Base-by-base conservation (phyloP, 345 rosid genomes). In the Euclidium syriacum region DNA sequence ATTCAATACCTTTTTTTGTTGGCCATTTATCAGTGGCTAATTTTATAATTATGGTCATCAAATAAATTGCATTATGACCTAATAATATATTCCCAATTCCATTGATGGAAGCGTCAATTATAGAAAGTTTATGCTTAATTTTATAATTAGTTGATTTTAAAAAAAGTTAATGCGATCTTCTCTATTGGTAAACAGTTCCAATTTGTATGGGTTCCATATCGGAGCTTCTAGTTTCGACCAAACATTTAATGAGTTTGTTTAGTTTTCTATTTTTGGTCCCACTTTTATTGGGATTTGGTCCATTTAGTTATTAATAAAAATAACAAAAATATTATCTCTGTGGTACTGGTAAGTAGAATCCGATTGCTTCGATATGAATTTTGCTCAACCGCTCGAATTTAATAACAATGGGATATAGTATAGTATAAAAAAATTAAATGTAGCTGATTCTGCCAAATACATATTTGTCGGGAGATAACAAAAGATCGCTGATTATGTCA, bases 301-400 rank as follows among this genome's bases (percentile, higher is more conserved):
- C 60, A 41, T 38, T 23, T 48, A 32, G 38, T 27, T 17, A 24
- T 32, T 48, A 25, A 10, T 39, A 35, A 5, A n/a, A 16, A 3
- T 11, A 39, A 11, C 0, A 38, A 62, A 3, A 63, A 39, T 71
- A 41, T 57, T 48, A 41, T 63, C 46, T 39, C 4, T 55, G 53
- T 32, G 59, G 64, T 62, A 56, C 47, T 32, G 59, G 64, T 62
- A 56, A 49, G 74, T 64, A 62, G 70, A 71, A 71, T 71, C 53
- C 57, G 70, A 63, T 71, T 49, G 70, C 64, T 36, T 61, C 20
- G 63, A 15, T 33, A 16, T 54, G 19, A 62, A 38, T 47, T 38
- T 39, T 33, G 64, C 20, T 62, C 75, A 64, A 71, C 70, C 15
- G 65, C 65, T 63, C 65, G 48, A 40, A 64, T 63, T 55, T 39